Evolutionary conservation across 2,329 filamentous ascomycete species (phyloP), one percentile per base, ranked within the genome.

Genomic region (Alternaria sp.): DNA sequence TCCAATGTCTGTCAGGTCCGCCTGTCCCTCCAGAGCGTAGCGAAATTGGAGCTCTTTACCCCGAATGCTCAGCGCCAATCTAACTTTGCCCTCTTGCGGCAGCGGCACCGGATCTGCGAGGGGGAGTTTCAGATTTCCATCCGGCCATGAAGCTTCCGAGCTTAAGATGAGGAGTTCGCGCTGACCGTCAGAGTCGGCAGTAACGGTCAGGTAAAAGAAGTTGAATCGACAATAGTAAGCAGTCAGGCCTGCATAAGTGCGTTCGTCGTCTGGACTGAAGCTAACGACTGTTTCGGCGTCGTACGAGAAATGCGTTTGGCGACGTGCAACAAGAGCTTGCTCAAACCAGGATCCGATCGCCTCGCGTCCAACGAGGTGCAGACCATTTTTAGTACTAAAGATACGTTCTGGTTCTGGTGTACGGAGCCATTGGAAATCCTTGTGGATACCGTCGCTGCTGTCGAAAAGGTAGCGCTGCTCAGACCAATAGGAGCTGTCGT

Each of bases 201-300:
- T 86, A 2, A 89, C 84, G 0, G 85, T 82, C 6, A 89, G 80
- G 66, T 89, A 89, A 79, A 88, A 89, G 75, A 89, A 89, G 75
- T 89, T 89, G 78, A 81, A 89, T 4, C 87, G 85, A 69, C 84
- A 86, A 77, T 89, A 89, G 74, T 89, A 89, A 0, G 86, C 85
- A 12, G 85, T 85, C 8, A 90, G 77, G 0, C 87, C 87, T 0
- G 87, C 87, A 60, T 87, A 89, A 65, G 88, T 83, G 11, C 87
- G 81, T 78, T 88, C 86, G 67, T 89, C 87, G 0, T 76, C 73
- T 0, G 87, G 87, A 0, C 78, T 75, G 66, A 87, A 88, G 59
- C 83, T 80, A 3, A 88, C 65, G 0, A 82, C 75, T 0, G 86
- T 88, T 73, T 88, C 86, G 51, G 86, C 86, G 57, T 88, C 86